phyloP scores from a whole-genome alignment of 2,329 filamentous ascomycete species.

The Neofusicoccum sp. region DNA sequence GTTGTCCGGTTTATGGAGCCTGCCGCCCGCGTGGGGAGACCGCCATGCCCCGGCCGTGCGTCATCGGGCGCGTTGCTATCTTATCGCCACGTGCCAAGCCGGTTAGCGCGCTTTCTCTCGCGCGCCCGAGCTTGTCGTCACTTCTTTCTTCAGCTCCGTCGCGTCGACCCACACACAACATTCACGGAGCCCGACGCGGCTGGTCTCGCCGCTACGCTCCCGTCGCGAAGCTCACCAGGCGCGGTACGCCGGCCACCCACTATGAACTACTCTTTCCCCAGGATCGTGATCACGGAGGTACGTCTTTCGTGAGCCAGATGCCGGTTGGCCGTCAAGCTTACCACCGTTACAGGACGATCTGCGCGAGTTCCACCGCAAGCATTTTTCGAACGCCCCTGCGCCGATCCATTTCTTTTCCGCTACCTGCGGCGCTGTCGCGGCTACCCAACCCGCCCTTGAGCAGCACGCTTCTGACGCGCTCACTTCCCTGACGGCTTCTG shows the following conservation, averaged over 20 bases:
- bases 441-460: neutral
- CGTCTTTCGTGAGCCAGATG: too few relatives aligned
- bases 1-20: neutral
- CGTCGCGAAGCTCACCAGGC: neutral
- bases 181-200: neutral
- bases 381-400: slow-evolving; percentile 41
- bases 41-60: slow-evolving; percentile 4
- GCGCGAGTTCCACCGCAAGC: slow-evolving; percentile 41
- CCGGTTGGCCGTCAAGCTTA: neutral
- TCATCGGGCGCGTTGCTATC: neutral
- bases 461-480: slow-evolving; percentile 9
- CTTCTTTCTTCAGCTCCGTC: neutral
- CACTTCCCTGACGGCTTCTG: slow-evolving; percentile 2
- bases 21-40: neutral
- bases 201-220: neutral
- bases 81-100: slow-evolving; percentile 2
- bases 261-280: neutral
- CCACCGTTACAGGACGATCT: slow-evolving; percentile 42
- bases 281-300: neutral
- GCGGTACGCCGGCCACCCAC: neutral
- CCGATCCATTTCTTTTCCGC: slow-evolving; percentile 34
- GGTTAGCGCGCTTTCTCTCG: neutral
- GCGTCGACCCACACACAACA: neutral
- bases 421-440: neutral
- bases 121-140: slow-evolving; percentile 2